A percentile compares a stretch with the other conserved stretches of the same genome.
phyloP scores from a whole-genome alignment of 2,329 filamentous ascomycete genomes.

The Fusarium oligoseptatum region DNA sequence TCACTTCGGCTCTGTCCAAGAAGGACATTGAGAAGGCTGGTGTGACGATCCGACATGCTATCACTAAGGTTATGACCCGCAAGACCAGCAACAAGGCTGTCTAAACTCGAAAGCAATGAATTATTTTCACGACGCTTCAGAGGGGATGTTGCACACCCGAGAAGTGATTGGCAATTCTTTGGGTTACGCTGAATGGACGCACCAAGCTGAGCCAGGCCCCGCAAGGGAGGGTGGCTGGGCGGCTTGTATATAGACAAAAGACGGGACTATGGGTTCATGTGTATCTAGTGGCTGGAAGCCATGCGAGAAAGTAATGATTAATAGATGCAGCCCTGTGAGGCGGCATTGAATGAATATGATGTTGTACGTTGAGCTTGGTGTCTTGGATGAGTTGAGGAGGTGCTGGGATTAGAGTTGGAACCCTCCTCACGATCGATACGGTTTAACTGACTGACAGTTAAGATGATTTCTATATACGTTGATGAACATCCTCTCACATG shows the following conservation, averaged over 20 bases:
- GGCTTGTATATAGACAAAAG: conserved; percentile 18
- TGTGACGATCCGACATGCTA: conserved; percentile 86
- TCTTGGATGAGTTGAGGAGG: background rate
- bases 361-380: background rate
- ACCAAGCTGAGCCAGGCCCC: background rate
- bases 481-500: no score
- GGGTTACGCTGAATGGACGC: conserved; percentile 6
- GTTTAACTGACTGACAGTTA: no score
- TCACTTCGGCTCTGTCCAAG: conserved; percentile 88
- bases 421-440: background rate
- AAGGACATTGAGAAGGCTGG: conserved; percentile 98
- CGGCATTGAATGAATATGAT: conserved; percentile 25
- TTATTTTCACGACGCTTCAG: background rate
- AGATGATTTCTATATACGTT: no score
- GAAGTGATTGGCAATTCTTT: conserved; percentile 1
- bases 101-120: conserved; percentile 5
- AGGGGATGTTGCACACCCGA: background rate
- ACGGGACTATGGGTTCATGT: conserved; percentile 15
- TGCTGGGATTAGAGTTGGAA: background rate
- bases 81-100: conserved; percentile 62
- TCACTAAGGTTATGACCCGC: conserved; percentile 88
- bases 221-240: background rate
- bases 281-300: conserved; percentile 28
- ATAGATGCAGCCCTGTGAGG: conserved; percentile 38
- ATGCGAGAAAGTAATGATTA: conserved; percentile 44